A percentile compares a stretch with the other conserved stretches of the same genome.
phyloP scores from a whole-genome alignment of 495 filamentous ascomycete genomes.

The Neurospora sp. region DNA sequence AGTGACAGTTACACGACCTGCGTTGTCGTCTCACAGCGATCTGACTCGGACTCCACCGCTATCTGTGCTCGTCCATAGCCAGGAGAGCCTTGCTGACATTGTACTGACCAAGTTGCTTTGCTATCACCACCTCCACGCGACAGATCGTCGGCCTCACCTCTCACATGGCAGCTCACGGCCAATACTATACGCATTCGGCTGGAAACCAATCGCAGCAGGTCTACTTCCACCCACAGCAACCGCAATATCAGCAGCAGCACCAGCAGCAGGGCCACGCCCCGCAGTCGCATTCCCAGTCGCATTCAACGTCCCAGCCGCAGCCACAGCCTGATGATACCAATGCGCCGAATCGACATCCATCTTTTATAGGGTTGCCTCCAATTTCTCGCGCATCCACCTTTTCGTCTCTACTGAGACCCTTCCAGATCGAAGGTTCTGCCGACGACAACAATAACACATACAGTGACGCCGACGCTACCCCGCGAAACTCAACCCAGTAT shows the following conservation, averaged over 20 bases:
- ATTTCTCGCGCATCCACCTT: constrained; percentile 44
- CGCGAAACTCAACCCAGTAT: not conserved
- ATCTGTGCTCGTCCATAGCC: not conserved
- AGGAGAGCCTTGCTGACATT: not conserved
- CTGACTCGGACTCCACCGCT: not conserved
- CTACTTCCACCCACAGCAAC: constrained; percentile 9
- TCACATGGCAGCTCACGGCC: constrained; percentile 26
- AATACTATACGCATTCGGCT: constrained; percentile 6
- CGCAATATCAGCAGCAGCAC: constrained; percentile 8
- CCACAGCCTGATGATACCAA: constrained; percentile 8
- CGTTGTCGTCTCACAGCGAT: not conserved
- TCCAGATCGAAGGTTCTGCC: constrained; percentile 9
- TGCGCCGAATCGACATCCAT: constrained; percentile 21
- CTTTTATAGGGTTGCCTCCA: constrained; percentile 38
- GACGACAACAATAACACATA: constrained; percentile 7
- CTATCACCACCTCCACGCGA: not conserved
- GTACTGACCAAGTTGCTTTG: not conserved
- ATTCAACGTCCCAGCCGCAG: constrained; percentile 4
- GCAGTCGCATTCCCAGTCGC: constrained; percentile 7
- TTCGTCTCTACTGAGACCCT: constrained; percentile 24
- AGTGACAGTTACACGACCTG: not conserved
- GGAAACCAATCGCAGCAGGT: constrained; percentile 17
- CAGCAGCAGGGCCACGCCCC: constrained; percentile 11
- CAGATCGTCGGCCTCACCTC: not conserved
- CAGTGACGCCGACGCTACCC: not conserved